A percentile compares a stretch with the other conserved stretches of the same genome.
Evolutionary conservation across 2,329 filamentous ascomycete genomes (phyloP).

Genomic region (Pleochaeta shiraiana): DNA sequence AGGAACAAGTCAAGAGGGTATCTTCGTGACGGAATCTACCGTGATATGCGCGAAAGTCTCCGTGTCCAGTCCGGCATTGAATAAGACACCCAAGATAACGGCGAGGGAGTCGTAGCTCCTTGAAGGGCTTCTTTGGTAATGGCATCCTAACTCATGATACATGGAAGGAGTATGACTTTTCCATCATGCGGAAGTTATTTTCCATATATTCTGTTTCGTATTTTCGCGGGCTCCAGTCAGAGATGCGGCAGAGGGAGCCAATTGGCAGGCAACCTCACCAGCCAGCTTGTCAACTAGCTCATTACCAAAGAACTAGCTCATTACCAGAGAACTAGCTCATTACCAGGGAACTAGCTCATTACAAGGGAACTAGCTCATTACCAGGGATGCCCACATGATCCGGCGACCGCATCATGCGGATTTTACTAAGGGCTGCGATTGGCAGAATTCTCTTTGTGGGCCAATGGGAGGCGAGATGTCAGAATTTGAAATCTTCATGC

Average conservation of each 20-base stretch:
- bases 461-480: neutral
- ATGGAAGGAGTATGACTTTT: neutral
- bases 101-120: too few relatives aligned
- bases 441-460: neutral
- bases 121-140: neutral
- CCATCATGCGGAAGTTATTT: neutral
- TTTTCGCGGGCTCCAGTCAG: neutral
- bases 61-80: too few relatives aligned
- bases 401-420: neutral
- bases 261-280: neutral
- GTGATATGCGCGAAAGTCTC: too few relatives aligned
- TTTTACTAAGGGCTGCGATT: neutral
- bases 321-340: neutral
- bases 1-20: too few relatives aligned
- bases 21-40: too few relatives aligned
- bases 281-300: neutral
- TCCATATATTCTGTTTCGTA: neutral
- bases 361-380: neutral
- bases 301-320: neutral
- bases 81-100: too few relatives aligned
- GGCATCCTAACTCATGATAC: neutral
- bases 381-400: neutral
- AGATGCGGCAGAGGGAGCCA: neutral
- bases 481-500: neutral
- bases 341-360: neutral